These are phyloP conservation scores for Rickenella mellea DNA, from an alignment of 768 basidiomycete genomes.

Conservation along the genomic window DNA sequence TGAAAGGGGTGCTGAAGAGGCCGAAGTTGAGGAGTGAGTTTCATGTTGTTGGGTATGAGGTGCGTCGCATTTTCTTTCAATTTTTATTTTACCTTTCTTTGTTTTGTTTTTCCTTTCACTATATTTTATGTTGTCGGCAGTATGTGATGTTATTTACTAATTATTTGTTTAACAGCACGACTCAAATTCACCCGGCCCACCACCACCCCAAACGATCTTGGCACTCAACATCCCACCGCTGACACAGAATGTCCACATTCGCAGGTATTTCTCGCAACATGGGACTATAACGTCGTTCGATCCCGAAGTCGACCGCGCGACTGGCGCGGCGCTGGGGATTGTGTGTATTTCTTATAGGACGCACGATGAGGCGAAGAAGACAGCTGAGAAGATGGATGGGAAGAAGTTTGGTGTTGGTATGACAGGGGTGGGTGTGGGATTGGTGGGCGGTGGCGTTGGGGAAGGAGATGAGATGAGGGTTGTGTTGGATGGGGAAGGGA, in stretches of 20 bases:
- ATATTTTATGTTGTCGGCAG: not conserved
- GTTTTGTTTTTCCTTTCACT: not conserved
- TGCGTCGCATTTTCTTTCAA: slow-evolving; percentile 20
- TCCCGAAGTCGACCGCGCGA: slow-evolving; percentile 66
- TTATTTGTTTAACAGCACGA: slow-evolving; percentile 53
- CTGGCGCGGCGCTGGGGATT: slow-evolving; percentile 78
- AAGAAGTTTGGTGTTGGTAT: slow-evolving; percentile 36
- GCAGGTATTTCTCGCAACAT: slow-evolving; percentile 51
- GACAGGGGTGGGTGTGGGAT: slow-evolving; percentile 28
- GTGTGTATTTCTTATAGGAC: slow-evolving; percentile 59
- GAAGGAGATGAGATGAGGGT: slow-evolving; percentile 59
- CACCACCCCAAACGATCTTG: slow-evolving; percentile 68
- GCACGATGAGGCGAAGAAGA: slow-evolving; percentile 60
- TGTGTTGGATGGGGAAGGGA: slow-evolving; percentile 72
- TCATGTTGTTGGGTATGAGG: slow-evolving; percentile 45
- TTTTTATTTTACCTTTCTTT: slow-evolving; percentile 1
- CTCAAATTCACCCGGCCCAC: slow-evolving; percentile 55
- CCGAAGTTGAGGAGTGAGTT: slow-evolving; percentile 27
- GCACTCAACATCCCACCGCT: slow-evolving; percentile 64
- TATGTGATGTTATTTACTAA: not conserved
- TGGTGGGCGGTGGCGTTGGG: slow-evolving; percentile 20
- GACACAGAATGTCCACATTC: slow-evolving; percentile 55
- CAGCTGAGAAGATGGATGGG: slow-evolving; percentile 60
- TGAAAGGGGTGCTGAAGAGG: slow-evolving; percentile 21
- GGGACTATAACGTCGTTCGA: slow-evolving; percentile 63